Conservation (phyloP, 192 early-diverging fungal species). For the Mortierella claussenii region DNA sequence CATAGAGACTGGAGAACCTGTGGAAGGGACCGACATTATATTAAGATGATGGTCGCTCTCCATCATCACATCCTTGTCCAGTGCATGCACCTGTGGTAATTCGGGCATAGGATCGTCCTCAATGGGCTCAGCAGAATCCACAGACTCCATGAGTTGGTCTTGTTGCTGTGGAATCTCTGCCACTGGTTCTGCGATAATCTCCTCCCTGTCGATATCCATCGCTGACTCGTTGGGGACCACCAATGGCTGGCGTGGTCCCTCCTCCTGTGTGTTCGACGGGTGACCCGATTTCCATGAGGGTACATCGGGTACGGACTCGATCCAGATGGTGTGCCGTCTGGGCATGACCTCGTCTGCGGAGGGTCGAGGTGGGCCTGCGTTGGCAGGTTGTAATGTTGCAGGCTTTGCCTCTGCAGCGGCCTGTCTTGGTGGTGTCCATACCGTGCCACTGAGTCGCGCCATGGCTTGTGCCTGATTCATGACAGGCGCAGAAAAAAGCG, state of each 20-base stretch:
- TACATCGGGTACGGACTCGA: slow-evolving; percentile 31
- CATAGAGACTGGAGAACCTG: slow-evolving; percentile 35
- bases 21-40: slow-evolving; percentile 30
- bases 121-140: slow-evolving; percentile 2
- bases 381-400: slow-evolving; percentile 7
- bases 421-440: slow-evolving; percentile 39
- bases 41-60: slow-evolving; percentile 37
- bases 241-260: slow-evolving; percentile 10
- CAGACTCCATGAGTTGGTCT: slow-evolving; percentile 28
- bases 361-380: slow-evolving; percentile 36
- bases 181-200: slow-evolving; percentile 4
- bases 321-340: slow-evolving; percentile 50
- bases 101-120: slow-evolving; percentile 23
- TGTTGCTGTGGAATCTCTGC: background rate
- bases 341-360: slow-evolving; percentile 50
- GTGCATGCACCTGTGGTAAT: slow-evolving; percentile 2
- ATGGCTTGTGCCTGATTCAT: slow-evolving; percentile 33
- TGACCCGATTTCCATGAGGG: slow-evolving; percentile 42
- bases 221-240: slow-evolving; percentile 4
- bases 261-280: slow-evolving; percentile 9
- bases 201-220: slow-evolving; percentile 46
- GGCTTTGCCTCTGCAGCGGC: slow-evolving; percentile 12
- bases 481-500: no score
- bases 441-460: slow-evolving; percentile 40
- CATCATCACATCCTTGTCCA: slow-evolving; percentile 29